Conservation (phyloP, 106 monocot genomes). For the Dendrobium nobile region DNA sequence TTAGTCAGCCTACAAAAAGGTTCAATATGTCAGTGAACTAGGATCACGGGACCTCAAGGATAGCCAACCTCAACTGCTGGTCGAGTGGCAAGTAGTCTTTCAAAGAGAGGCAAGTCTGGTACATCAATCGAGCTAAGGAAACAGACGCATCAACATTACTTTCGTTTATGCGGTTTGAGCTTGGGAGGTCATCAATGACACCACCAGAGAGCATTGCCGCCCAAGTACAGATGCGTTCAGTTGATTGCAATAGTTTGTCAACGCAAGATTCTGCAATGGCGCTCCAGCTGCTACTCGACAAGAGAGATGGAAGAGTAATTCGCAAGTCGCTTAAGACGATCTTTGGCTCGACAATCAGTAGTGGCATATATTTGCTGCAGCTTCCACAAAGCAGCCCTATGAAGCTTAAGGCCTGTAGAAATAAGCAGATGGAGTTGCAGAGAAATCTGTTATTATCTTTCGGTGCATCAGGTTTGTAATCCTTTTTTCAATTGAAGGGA, state of each 20-base stretch:
- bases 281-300: conserved; percentile 42
- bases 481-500: not conserved
- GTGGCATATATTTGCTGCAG: conserved; percentile 71
- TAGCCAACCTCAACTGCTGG: conserved; percentile 66
- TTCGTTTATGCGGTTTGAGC: conserved; percentile 18
- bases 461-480: too few species aligned
- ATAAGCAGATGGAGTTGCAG: not conserved
- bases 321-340: conserved; percentile 67
- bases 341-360: conserved; percentile 50
- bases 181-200: not conserved
- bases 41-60: conserved; percentile 16
- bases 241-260: conserved; percentile 47
- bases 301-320: conserved; percentile 66
- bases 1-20: not conserved
- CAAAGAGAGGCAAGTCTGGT: conserved; percentile 53
- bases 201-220: conserved; percentile 12
- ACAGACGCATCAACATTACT: conserved; percentile 29
- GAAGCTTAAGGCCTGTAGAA: conserved; percentile 62
- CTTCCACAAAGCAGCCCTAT: conserved; percentile 60
- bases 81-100: conserved; percentile 61
- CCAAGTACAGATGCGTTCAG: conserved; percentile 52
- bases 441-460: not conserved
- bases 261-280: conserved; percentile 28
- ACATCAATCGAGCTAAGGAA: conserved; percentile 40
- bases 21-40: not conserved